Conservation (phyloP, 2,329 filamentous ascomycete genomes). For the Apiospora malaysiana region DNA sequence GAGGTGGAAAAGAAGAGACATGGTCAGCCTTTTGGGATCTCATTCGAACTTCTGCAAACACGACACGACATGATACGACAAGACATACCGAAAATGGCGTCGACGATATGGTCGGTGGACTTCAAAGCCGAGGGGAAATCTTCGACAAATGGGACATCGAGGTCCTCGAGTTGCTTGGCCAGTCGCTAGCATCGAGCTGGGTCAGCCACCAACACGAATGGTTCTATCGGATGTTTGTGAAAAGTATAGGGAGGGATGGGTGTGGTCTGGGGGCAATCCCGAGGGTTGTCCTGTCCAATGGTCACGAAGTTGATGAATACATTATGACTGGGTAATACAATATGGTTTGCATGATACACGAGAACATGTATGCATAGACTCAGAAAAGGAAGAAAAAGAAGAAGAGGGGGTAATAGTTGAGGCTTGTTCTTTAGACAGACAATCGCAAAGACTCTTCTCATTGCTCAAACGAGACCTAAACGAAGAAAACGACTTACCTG, state of each 20-base stretch:
- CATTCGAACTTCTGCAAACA: slow-evolving; percentile 13
- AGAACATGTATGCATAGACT: slow-evolving; percentile 15
- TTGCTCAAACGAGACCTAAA: too few species aligned
- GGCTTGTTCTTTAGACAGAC: background rate
- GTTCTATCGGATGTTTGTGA: background rate
- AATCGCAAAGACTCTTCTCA: background rate
- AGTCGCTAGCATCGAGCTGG: slow-evolving; percentile 64
- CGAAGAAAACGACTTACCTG: slow-evolving; percentile 57
- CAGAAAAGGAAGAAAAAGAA: background rate
- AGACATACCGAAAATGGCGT: slow-evolving; percentile 84
- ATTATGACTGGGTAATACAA: background rate
- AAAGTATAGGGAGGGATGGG: background rate
- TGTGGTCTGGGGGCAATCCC: background rate
- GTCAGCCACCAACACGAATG: slow-evolving; percentile 11
- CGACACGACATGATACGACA: background rate
- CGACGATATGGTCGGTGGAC: slow-evolving; percentile 80
- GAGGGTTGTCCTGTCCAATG: too few species aligned
- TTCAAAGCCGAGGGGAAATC: slow-evolving; percentile 75
- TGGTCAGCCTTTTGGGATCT: slow-evolving; percentile 23
- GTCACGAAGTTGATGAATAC: background rate
- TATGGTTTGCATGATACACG: background rate
- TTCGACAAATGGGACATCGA: slow-evolving; percentile 81
- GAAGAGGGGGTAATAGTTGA: background rate
- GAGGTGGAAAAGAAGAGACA: slow-evolving; percentile 26
- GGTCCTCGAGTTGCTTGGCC: slow-evolving; percentile 80